These are phyloP conservation scores for Umbelopsis sp. DNA, from an alignment of 371 early-diverging fungal species.

Conservation along the genomic window DNA sequence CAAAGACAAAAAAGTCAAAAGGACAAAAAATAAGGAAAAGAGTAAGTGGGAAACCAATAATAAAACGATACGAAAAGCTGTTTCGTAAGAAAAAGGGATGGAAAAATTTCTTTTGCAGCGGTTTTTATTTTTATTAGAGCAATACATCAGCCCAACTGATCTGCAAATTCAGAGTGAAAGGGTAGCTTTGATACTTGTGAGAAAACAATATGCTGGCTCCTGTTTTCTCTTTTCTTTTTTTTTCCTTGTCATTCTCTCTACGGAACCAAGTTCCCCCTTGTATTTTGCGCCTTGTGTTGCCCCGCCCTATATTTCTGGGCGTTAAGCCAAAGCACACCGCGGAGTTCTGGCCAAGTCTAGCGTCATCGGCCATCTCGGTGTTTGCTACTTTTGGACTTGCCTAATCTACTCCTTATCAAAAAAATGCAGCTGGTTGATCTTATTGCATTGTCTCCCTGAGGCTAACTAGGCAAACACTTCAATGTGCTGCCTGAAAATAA, in stretches of 20 bases:
- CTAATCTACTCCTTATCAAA: constrained; percentile 13
- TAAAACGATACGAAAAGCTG: not conserved
- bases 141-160: not conserved
- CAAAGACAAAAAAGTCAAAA: not conserved
- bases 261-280: not conserved
- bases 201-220: not conserved
- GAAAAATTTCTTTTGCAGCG: not conserved
- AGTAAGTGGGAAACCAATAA: not conserved
- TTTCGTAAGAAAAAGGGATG: not conserved
- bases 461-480: not conserved
- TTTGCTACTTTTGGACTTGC: constrained; percentile 7
- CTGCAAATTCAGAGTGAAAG: not conserved
- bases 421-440: constrained; percentile 10
- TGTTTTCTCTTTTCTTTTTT: not conserved
- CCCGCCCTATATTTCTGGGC: not conserved
- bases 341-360: not conserved
- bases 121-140: not conserved
- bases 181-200: not conserved
- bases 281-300: not conserved
- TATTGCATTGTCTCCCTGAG: not conserved
- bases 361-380: not conserved
- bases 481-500: not conserved
- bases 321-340: not conserved
- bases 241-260: too few species aligned
- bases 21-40: not conserved